Percentiles rank a stretch among this genome's conserved stretches.
These are phyloP conservation scores for Ceratocystis variospora DNA, from an alignment of 2,329 filamentous ascomycete species.

Conservation along the genomic window DNA sequence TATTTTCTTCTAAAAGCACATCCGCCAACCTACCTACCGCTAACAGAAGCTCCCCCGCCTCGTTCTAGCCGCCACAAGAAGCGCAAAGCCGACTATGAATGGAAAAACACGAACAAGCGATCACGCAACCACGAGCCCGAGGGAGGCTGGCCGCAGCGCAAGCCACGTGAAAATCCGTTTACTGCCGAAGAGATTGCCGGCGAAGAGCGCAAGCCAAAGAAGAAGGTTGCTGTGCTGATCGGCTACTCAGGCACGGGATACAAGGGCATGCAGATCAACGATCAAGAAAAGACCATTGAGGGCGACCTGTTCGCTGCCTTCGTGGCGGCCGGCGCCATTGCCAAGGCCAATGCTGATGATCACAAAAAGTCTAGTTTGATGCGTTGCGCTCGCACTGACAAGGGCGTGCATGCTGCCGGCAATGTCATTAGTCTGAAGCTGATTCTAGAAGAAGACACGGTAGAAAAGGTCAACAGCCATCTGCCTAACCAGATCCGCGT, in stretches of 20 bases:
- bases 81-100: constrained; percentile 17
- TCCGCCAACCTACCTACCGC: constrained; percentile 14
- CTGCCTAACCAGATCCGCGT: constrained; percentile 81
- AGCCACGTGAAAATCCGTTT: constrained; percentile 34
- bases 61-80: constrained; percentile 18
- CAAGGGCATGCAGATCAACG: constrained; percentile 88
- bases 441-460: constrained; percentile 80
- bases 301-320: constrained; percentile 89
- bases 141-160: constrained; percentile 18
- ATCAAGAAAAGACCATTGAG: constrained; percentile 81
- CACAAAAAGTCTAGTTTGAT: constrained; percentile 92
- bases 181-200: constrained; percentile 70
- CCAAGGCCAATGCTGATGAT: constrained; percentile 91
- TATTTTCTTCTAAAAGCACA: not conserved
- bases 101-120: constrained; percentile 16
- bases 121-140: constrained; percentile 18
- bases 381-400: constrained; percentile 89
- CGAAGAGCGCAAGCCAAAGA: constrained; percentile 79
- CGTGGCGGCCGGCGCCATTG: constrained; percentile 80
- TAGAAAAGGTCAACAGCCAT: constrained; percentile 79
- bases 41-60: constrained; percentile 11
- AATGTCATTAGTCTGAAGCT: constrained; percentile 93
- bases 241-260: constrained; percentile 95
- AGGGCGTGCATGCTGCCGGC: constrained; percentile 90
- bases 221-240: constrained; percentile 89